These are phyloP conservation scores for Aspergillus carbonarius DNA, from an alignment of 2,329 filamentous ascomycete genomes.

Conservation along the genomic window DNA sequence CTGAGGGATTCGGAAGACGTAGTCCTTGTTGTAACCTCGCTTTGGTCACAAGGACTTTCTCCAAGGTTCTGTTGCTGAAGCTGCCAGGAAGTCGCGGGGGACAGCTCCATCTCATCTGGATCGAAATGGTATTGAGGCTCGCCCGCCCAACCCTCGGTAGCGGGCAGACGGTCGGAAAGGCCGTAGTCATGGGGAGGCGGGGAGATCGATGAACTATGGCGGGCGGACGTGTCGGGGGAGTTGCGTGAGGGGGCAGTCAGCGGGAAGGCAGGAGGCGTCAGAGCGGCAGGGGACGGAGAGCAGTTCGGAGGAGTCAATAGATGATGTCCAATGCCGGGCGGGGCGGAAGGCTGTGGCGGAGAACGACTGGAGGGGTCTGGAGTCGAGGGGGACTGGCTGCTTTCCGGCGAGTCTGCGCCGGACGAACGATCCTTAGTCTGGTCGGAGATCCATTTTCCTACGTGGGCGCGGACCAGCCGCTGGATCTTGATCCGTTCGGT, in stretches of 20 bases:
- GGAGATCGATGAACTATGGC: not conserved
- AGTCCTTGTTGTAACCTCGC: not conserved
- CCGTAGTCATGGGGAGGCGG: not conserved
- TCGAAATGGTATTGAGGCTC: not conserved
- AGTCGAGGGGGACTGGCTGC: not conserved
- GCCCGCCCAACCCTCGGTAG: not conserved
- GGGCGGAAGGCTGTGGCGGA: not conserved
- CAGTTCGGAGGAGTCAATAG: not conserved
- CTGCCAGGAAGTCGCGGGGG: not conserved
- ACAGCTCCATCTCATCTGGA: not conserved
- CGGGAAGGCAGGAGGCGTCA: not conserved
- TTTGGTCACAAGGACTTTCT: not conserved
- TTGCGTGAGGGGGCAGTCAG: not conserved
- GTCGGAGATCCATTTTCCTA: conserved; percentile 38
- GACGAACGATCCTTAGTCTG: conserved; percentile 32
- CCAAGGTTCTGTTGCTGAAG: not conserved
- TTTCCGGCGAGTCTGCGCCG: conserved; percentile 11
- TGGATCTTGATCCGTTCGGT: conserved; percentile 28
- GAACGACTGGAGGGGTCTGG: not conserved
- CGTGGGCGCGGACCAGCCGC: conserved; percentile 34
- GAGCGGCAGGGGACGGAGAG: not conserved
- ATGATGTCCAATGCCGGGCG: not conserved
- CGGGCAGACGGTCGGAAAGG: not conserved
- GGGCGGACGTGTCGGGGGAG: not conserved
- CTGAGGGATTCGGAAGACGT: not conserved